Conservation (phyloP, 140 eudicot genomes). For the Bidens hawaiensis region DNA sequence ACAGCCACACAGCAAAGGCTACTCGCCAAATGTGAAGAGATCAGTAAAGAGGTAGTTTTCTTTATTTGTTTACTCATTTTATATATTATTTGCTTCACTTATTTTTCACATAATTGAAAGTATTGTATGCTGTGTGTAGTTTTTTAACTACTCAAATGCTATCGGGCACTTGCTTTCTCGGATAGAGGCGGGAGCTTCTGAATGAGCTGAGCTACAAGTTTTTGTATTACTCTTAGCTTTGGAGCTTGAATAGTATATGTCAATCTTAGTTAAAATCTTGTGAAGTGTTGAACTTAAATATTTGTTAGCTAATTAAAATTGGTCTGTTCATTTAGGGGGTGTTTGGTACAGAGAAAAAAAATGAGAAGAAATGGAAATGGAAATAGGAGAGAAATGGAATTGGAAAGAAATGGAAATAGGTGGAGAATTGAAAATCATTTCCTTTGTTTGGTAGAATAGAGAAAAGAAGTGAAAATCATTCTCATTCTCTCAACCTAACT, state of each 20-base stretch:
- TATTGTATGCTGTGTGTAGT: constrained; percentile 35
- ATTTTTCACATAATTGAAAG: neutral
- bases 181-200: constrained; percentile 5
- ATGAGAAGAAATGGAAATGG: no score
- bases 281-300: neutral
- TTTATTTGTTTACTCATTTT: neutral
- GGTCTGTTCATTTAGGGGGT: no score
- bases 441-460: no score
- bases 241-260: neutral
- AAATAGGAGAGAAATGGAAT: no score
- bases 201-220: neutral
- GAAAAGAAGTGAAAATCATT: no score
- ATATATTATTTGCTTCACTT: neutral
- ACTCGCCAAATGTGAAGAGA: constrained; percentile 44
- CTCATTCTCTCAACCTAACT: no score
- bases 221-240: no score
- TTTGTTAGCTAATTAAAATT: no score
- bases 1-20: constrained; percentile 50
- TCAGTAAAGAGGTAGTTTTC: constrained; percentile 49
- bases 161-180: constrained; percentile 28
- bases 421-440: no score
- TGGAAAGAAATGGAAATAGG: no score
- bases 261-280: neutral
- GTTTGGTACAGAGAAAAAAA: no score
- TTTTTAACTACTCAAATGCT: constrained; percentile 34